Conservation (phyloP, 1,284 basidiomycete genomes). For the Sporisorium exsertum region DNA sequence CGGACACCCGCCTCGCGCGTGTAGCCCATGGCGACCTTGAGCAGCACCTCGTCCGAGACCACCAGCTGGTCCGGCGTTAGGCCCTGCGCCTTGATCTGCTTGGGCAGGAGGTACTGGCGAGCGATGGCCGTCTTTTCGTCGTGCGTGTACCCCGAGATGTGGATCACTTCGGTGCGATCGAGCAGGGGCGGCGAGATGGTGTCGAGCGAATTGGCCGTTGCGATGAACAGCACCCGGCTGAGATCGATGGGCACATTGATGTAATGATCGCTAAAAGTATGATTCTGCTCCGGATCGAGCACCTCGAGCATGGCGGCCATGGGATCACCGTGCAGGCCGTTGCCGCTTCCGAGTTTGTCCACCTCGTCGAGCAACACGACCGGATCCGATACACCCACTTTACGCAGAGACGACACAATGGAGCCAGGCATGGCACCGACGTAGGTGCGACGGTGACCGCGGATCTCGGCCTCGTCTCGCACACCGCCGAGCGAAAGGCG, state of each 20-base stretch:
- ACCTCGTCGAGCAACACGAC: conserved; percentile 71
- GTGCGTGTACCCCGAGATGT: conserved; percentile 70
- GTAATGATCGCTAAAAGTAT: conserved; percentile 71
- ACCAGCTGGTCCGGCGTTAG: conserved; percentile 72
- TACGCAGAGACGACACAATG: conserved; percentile 71
- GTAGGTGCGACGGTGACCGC: conserved; percentile 68
- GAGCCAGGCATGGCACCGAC: conserved; percentile 75
- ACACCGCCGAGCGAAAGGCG: conserved; percentile 70
- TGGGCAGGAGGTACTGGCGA: conserved; percentile 78
- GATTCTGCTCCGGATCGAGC: conserved; percentile 71
- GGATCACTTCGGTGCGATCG: conserved; percentile 71
- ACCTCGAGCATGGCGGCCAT: conserved; percentile 71
- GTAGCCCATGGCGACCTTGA: conserved; percentile 80
- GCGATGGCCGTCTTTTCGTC: conserved; percentile 71
- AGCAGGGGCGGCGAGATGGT: conserved; percentile 71
- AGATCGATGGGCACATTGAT: conserved; percentile 68
- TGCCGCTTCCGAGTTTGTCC: conserved; percentile 70
- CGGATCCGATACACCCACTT: conserved; percentile 70
- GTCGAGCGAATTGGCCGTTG: conserved; percentile 71
- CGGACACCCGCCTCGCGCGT: conserved; percentile 93
- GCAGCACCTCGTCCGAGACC: conserved; percentile 78
- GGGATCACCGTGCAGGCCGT: conserved; percentile 70
- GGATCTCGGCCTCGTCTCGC: conserved; percentile 71
- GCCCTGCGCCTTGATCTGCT: conserved; percentile 82
- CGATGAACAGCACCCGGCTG: conserved; percentile 71